Base-by-base conservation (phyloP, 306 rosid species). In the Quercus glauca region DNA sequence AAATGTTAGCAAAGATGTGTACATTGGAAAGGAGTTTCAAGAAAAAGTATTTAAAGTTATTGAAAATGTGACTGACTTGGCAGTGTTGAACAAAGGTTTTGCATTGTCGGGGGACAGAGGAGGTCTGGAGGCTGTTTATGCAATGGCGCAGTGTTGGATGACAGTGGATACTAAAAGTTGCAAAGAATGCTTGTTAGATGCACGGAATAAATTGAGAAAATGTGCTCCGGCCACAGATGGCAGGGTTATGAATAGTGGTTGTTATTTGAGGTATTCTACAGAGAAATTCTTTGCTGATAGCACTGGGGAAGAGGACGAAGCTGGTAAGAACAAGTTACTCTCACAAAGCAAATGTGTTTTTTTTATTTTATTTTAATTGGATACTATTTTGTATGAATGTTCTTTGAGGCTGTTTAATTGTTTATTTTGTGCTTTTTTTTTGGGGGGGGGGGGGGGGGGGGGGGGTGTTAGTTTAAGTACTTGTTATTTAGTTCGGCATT, bases 141-240 rank as follows among this genome's bases (percentile, higher is more conserved):
- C 82, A 12, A 15, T 89, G 85, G 97, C 94, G 2, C 97, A 91
- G 69, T 89, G 97, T 68, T 91, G 97, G 92, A 78, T 31, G 60
- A 80, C 84, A 0, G 21, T 83, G 1, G 29, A 85, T 31, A n/a
- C 18, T 12, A 35, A 25, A 21, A 75, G 19, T 3, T 91, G 91
- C 41, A 55, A 55, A 25, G 12, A 41, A 20, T 91, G 93, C 73
- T 78, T 89, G 77, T 20, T 10, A 6, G 69, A 12, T 17, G 87
- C 97, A 0, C 76, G n/a, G 43, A 18, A 4, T 3, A 80, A 31
- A 20, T 33, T 85, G 19, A 35, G 9, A 29, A 56, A 5, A 8
- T 91, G 94, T 75, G 70, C 73, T 51, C 90, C 88, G 12, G 82
- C 60, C 49, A 23, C 15, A 33, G 90, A 71, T 41, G 97, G 92